Conservation (phyloP, 129 eudicot species). For the Sambucus nigra region DNA sequence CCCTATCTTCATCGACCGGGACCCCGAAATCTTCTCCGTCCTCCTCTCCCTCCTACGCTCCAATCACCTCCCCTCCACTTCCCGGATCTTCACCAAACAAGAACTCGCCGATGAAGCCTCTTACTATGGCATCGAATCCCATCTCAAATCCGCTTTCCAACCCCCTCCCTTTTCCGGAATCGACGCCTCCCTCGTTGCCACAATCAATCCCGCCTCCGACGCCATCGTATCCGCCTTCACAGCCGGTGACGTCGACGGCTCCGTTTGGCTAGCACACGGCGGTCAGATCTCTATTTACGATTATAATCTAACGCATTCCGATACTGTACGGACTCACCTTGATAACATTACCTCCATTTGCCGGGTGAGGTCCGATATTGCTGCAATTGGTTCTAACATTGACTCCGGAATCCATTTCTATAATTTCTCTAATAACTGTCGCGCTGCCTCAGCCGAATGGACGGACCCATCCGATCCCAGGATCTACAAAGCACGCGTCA, state of each 20-base stretch:
- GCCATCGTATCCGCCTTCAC: conserved; percentile 47
- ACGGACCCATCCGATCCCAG: conserved; percentile 60
- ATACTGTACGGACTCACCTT: conserved; percentile 66
- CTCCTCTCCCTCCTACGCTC: conserved; percentile 83
- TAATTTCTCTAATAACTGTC: conserved; percentile 28
- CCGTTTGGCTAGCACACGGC: conserved; percentile 66
- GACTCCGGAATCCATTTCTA: conserved; percentile 66
- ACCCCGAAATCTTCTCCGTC: conserved; percentile 69
- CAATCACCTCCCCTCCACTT: conserved; percentile 53
- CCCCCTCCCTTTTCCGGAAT: conserved; percentile 52
- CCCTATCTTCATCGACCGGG: conserved; percentile 81
- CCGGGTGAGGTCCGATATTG: conserved; percentile 31
- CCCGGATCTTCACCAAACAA: conserved; percentile 52
- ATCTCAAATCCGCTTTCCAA: conserved; percentile 42
- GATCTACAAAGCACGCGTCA: conserved; percentile 61
- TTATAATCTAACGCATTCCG: conserved; percentile 35
- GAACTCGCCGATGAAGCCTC: conserved; percentile 68
- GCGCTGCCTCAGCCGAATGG: conserved; percentile 63
- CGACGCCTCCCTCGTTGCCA: conserved; percentile 32
- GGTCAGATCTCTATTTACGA: conserved; percentile 70
- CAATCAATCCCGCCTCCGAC: conserved; percentile 45
- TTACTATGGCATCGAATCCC: conserved; percentile 60
- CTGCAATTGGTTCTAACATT: conserved; percentile 39
- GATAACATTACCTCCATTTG: conserved; percentile 41
- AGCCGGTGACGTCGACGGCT: conserved; percentile 36